Conservation (phyloP, 2,329 filamentous ascomycete genomes). For the Hypoxylon sp. region DNA sequence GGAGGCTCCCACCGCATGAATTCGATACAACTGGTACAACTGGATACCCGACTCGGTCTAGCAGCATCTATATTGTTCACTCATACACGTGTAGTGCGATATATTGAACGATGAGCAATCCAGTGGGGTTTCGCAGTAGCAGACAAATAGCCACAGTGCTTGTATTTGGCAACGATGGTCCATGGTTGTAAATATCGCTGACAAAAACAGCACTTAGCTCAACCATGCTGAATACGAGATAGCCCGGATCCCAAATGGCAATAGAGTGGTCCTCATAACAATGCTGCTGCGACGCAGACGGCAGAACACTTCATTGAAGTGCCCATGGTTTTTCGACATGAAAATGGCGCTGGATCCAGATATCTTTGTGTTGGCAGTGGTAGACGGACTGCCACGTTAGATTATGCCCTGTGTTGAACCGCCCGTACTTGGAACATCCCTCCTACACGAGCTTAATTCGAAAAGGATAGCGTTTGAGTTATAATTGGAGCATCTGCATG, state of each 20-base stretch:
- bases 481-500: slow-evolving; percentile 36
- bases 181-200: slow-evolving; percentile 27
- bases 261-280: slow-evolving; percentile 18
- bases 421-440: slow-evolving; percentile 11
- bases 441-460: slow-evolving; percentile 16
- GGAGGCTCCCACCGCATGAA: slow-evolving; percentile 23
- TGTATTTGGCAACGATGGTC: slow-evolving; percentile 18
- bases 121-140: slow-evolving; percentile 29
- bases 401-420: slow-evolving; percentile 41
- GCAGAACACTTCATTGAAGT: slow-evolving; percentile 7
- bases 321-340: slow-evolving; percentile 14
- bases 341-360: slow-evolving; percentile 22
- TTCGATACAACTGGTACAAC: slow-evolving; percentile 35
- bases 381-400: slow-evolving; percentile 51
- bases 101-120: slow-evolving; percentile 31
- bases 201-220: slow-evolving; percentile 19
- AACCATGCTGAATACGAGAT: slow-evolving; percentile 27
- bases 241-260: slow-evolving; percentile 12
- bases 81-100: slow-evolving; percentile 43
- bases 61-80: slow-evolving; percentile 33
- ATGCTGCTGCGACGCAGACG: slow-evolving; percentile 5
- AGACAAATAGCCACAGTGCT: slow-evolving; percentile 23
- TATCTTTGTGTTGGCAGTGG: slow-evolving; percentile 27
- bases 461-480: slow-evolving; percentile 10
- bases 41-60: slow-evolving; percentile 39